Conservation (phyloP, 805 yeast genomes). For the Yamadazyma paraphyllophila region DNA sequence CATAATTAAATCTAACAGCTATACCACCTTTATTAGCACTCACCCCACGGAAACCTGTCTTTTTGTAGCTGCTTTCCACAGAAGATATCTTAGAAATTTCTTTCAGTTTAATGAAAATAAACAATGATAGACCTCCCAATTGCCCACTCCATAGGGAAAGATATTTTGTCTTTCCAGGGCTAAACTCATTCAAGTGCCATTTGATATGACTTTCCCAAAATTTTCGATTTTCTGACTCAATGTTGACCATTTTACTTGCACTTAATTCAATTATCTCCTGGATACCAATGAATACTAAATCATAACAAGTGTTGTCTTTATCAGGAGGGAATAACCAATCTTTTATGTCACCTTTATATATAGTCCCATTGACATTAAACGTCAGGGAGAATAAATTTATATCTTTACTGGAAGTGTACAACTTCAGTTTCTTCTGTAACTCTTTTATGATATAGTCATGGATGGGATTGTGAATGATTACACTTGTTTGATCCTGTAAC, state of each 20-base stretch:
- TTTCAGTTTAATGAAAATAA: constrained; percentile 62
- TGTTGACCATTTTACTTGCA: constrained; percentile 78
- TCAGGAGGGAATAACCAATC: constrained; percentile 47
- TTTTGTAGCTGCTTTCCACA: constrained; percentile 71
- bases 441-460: constrained; percentile 50
- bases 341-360: constrained; percentile 39
- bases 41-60: constrained; percentile 93
- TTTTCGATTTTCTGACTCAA: constrained; percentile 59
- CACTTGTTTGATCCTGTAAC: constrained; percentile 42
- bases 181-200: constrained; percentile 38
- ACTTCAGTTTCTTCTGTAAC: constrained; percentile 35
- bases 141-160: constrained; percentile 70
- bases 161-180: constrained; percentile 43
- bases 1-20: constrained; percentile 62
- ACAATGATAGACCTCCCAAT: constrained; percentile 77
- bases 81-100: constrained; percentile 53
- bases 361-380: constrained; percentile 54
- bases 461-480: constrained; percentile 49
- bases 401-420: constrained; percentile 41
- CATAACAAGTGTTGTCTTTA: constrained; percentile 43
- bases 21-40: constrained; percentile 81
- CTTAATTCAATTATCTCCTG: constrained; percentile 82
- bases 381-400: constrained; percentile 48
- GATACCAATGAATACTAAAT: constrained; percentile 76
- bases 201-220: constrained; percentile 68